phyloP scores from a whole-genome alignment of 75 land plant species.

The Larix kaempferi region DNA sequence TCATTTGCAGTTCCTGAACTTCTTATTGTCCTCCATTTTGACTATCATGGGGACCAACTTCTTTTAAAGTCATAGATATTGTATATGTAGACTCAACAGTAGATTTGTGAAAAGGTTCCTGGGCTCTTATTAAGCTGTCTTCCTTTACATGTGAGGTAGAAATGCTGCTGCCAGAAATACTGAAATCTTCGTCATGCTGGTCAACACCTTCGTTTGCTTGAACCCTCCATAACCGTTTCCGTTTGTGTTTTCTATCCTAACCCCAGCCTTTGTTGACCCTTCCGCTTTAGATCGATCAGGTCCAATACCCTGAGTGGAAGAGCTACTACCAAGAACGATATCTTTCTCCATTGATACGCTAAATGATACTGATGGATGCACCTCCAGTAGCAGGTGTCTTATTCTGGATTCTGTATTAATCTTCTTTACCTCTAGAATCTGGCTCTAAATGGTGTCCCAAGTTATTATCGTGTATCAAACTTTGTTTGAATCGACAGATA shows the following conservation, averaged over 20 bases:
- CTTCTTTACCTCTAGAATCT: neutral
- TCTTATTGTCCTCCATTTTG: neutral
- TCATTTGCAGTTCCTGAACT: too few species aligned
- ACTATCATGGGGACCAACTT: neutral
- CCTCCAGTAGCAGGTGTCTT: neutral
- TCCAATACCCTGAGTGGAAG: neutral
- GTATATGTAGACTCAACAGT: neutral
- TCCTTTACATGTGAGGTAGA: neutral
- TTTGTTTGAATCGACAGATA: too few species aligned
- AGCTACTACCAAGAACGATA: neutral
- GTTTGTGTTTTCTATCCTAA: neutral
- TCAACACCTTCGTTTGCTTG: neutral
- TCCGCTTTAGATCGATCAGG: neutral
- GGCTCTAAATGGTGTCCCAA: too few species aligned
- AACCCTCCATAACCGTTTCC: neutral
- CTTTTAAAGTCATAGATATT: neutral
- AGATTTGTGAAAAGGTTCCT: neutral
- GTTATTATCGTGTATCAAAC: too few species aligned
- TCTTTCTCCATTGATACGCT: neutral
- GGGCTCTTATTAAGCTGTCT: neutral
- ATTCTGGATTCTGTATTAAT: neutral
- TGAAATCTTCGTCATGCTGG: neutral
- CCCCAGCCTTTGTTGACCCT: neutral
- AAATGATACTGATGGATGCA: neutral
- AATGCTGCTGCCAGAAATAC: conserved; percentile 1